Conservation (phyloP, 345 rosid species). For the Combretum micranthum region DNA sequence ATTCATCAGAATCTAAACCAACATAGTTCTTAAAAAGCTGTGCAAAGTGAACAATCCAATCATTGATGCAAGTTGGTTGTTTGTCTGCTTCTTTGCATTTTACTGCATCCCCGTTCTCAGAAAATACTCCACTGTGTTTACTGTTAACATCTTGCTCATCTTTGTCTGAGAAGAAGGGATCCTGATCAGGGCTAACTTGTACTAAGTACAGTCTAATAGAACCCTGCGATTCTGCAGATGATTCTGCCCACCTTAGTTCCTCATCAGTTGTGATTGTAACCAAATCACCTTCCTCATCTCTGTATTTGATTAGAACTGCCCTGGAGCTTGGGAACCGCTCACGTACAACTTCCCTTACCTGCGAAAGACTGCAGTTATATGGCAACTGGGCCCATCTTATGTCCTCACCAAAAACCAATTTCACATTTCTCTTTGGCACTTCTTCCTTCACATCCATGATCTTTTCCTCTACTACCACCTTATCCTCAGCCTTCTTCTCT, state of each 20-base stretch:
- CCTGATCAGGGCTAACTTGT: slow-evolving; percentile 54
- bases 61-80: slow-evolving; percentile 41
- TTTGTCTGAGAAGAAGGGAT: slow-evolving; percentile 31
- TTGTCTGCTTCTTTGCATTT: slow-evolving; percentile 23
- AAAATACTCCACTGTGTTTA: slow-evolving; percentile 1
- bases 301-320: slow-evolving; percentile 70
- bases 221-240: slow-evolving; percentile 36
- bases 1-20: slow-evolving; percentile 60
- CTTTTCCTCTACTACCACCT: slow-evolving; percentile 50
- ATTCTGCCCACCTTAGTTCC: slow-evolving; percentile 74
- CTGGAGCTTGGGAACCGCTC: slow-evolving; percentile 64
- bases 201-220: slow-evolving; percentile 56
- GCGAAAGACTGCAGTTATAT: slow-evolving; percentile 52
- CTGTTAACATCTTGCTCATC: slow-evolving; percentile 12
- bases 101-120: slow-evolving; percentile 26
- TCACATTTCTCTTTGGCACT: slow-evolving; percentile 47
- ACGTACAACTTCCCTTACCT: slow-evolving; percentile 58
- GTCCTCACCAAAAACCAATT: slow-evolving; percentile 71
- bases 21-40: slow-evolving; percentile 69
- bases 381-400: slow-evolving; percentile 76
- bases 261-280: slow-evolving; percentile 77
- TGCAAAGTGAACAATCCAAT: slow-evolving; percentile 83
- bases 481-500: slow-evolving; percentile 45
- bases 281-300: slow-evolving; percentile 87
- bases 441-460: slow-evolving; percentile 25